Conservation (phyloP, 1,139 yeast species). For the Kodamaea arcana region DNA sequence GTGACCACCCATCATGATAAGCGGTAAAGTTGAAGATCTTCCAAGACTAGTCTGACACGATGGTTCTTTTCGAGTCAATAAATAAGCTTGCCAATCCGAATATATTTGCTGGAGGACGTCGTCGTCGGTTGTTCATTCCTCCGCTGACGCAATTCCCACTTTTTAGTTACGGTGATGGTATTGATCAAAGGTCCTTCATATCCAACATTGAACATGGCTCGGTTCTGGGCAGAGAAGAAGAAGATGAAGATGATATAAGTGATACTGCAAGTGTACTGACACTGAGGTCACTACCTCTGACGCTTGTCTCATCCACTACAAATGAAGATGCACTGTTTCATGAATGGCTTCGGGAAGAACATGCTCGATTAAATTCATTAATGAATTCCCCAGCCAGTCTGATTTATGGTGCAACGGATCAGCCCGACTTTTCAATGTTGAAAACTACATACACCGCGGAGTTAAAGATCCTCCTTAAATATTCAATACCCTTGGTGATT, state of each 20-base stretch:
- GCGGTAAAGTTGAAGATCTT: too few species aligned
- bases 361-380: constrained; percentile 53
- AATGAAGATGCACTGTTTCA: constrained; percentile 52
- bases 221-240: constrained; percentile 35
- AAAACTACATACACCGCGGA: constrained; percentile 46
- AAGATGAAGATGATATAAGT: constrained; percentile 39
- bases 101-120: constrained; percentile 36
- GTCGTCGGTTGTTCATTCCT: constrained; percentile 55
- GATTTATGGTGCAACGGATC: constrained; percentile 7
- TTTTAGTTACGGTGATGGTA: constrained; percentile 57
- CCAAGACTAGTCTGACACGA: too few species aligned
- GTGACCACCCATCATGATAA: background rate
- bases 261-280: constrained; percentile 53
- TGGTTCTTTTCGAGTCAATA: constrained; percentile 42
- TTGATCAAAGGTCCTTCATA: constrained; percentile 64
- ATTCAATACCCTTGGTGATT: constrained; percentile 59
- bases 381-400: constrained; percentile 15
- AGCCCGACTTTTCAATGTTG: constrained; percentile 22
- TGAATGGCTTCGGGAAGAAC: constrained; percentile 65
- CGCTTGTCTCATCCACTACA: constrained; percentile 46
- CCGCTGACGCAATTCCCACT: constrained; percentile 68
- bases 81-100: constrained; percentile 42
- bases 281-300: constrained; percentile 61
- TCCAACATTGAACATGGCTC: constrained; percentile 40
- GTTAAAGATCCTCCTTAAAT: constrained; percentile 43